Percentiles rank a stretch among this genome's conserved stretches.
Conservation (phyloP, 108 stramenopile species). For the Ochromonas danica region DNA sequence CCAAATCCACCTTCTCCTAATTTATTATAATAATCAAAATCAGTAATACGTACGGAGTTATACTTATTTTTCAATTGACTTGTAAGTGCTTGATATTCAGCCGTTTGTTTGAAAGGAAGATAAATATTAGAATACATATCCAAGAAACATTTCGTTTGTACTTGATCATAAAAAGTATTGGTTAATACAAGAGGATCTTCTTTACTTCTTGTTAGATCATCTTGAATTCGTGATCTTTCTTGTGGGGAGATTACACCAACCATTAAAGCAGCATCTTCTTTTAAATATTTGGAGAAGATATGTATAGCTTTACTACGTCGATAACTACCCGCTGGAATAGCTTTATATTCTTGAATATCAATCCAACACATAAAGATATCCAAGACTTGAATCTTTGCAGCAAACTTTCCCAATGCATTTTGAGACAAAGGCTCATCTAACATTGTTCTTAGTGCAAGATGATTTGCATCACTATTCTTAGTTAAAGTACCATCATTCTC, state of each 20-base stretch:
- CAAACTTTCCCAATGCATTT: constrained; percentile 52
- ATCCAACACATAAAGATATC: constrained; percentile 58
- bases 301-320: constrained; percentile 54
- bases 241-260: constrained; percentile 39
- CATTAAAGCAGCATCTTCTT: constrained; percentile 41
- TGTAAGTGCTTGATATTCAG: constrained; percentile 36
- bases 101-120: constrained; percentile 32
- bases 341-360: constrained; percentile 56
- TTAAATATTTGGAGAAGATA: constrained; percentile 58
- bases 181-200: constrained; percentile 20
- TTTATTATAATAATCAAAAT: constrained; percentile 45
- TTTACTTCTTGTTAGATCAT: neutral
- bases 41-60: constrained; percentile 42
- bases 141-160: constrained; percentile 45
- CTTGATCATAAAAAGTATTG: constrained; percentile 33
- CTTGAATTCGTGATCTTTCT: constrained; percentile 27
- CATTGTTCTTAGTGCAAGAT: constrained; percentile 46
- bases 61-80: constrained; percentile 18
- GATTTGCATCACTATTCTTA: constrained; percentile 11
- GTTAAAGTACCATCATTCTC: neutral
- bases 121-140: constrained; percentile 43
- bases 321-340: constrained; percentile 54
- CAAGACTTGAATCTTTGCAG: constrained; percentile 50
- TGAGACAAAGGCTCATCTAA: constrained; percentile 59
- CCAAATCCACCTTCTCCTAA: constrained; percentile 53